These are phyloP conservation scores for Borovskyia barvae DNA, from an alignment of 208 protist genomes.

Conservation along the genomic window DNA sequence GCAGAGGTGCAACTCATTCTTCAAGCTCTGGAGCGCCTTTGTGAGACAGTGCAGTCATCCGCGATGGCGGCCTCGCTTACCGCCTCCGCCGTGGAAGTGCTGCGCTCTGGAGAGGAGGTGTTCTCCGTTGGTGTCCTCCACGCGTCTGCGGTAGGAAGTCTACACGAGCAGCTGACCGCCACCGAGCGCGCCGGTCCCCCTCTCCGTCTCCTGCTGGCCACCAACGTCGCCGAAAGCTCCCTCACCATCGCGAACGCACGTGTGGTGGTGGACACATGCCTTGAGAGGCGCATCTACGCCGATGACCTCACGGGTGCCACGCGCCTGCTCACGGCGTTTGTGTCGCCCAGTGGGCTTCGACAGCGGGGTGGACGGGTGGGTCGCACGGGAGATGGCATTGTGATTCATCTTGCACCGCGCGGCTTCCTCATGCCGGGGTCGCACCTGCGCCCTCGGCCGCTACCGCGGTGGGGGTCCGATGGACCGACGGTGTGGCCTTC, in stretches of 20 bases:
- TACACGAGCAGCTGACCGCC: slow-evolving; percentile 47
- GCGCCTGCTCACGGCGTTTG: slow-evolving; percentile 31
- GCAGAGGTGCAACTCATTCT: slow-evolving; percentile 63
- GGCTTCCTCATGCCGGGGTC: slow-evolving; percentile 12
- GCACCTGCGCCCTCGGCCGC: too few species aligned
- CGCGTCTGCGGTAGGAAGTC: slow-evolving; percentile 55
- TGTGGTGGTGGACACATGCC: slow-evolving; percentile 63
- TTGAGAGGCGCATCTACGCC: slow-evolving; percentile 43
- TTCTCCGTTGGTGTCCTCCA: slow-evolving; percentile 70
- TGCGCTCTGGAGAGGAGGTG: slow-evolving; percentile 43
- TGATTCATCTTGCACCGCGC: slow-evolving; percentile 63
- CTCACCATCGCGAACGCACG: slow-evolving; percentile 75
- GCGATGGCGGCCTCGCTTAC: not conserved
- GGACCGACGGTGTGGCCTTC: too few species aligned
- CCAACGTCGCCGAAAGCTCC: slow-evolving; percentile 73
- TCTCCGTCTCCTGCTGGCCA: slow-evolving; percentile 68
- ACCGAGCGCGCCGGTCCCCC: slow-evolving; percentile 21
- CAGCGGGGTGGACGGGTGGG: slow-evolving; percentile 70
- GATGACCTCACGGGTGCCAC: slow-evolving; percentile 61
- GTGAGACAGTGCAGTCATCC: slow-evolving; percentile 14
- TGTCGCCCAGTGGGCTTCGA: slow-evolving; percentile 37
- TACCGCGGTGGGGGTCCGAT: too few species aligned
- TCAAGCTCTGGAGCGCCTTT: slow-evolving; percentile 51
- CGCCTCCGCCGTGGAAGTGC: slow-evolving; percentile 17
- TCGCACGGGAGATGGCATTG: slow-evolving; percentile 65